Percentiles rank a stretch among this genome's conserved stretches.
Evolutionary conservation across 257 asterid genomes (phyloP).

Genomic region (Lycium ferocissimum): DNA sequence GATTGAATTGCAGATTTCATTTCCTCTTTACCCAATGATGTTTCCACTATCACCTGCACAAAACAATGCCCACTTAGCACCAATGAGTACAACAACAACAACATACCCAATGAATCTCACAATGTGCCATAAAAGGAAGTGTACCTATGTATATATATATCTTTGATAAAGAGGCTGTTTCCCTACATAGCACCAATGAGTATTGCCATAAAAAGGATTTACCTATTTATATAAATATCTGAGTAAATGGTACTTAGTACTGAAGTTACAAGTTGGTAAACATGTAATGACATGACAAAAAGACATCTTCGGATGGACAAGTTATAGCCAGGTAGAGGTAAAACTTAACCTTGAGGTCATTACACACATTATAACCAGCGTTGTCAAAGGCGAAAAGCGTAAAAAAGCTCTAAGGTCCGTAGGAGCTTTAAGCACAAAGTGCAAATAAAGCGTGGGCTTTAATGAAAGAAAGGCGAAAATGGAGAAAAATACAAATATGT

Average conservation of each 20-base stretch:
- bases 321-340: slow-evolving; percentile 4
- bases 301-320: background rate
- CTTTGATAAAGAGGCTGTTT: too few relatives aligned
- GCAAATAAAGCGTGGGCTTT: too few relatives aligned
- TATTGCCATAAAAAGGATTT: background rate
- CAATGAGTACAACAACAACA: background rate
- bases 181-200: background rate
- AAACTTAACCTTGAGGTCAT: background rate
- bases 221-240: background rate
- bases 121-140: too few relatives aligned
- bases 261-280: background rate
- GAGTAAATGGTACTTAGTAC: background rate
- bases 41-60: slow-evolving; percentile 72
- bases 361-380: background rate
- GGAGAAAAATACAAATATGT: too few relatives aligned
- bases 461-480: too few relatives aligned
- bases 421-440: too few relatives aligned
- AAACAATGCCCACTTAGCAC: slow-evolving; percentile 16
- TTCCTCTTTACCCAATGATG: slow-evolving; percentile 78
- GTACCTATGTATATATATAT: too few relatives aligned
- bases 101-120: too few relatives aligned
- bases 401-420: too few relatives aligned
- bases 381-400: too few relatives aligned
- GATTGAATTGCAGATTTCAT: slow-evolving; percentile 71
- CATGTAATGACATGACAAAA: too few relatives aligned